Conservation (phyloP, 768 basidiomycete species). For the Suillus hirtellus region DNA sequence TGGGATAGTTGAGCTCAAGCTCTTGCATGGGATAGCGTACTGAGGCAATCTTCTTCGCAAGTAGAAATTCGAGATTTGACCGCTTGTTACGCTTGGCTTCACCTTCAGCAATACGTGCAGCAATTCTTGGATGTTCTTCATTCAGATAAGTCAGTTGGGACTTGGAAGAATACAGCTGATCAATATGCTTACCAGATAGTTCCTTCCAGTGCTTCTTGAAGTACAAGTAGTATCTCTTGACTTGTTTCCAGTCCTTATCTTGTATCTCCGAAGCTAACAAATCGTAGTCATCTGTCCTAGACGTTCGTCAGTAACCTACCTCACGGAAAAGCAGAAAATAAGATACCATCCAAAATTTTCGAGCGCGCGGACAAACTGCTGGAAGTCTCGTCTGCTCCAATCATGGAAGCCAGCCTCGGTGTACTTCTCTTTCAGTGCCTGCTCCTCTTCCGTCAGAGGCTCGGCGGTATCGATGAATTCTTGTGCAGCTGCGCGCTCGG, state of each 20-base stretch:
- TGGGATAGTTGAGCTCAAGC: conserved; percentile 91
- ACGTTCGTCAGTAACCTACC: not conserved
- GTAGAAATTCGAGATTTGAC: conserved; percentile 74
- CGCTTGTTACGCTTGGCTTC: conserved; percentile 89
- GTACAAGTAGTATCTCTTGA: conserved; percentile 74
- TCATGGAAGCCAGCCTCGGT: conserved; percentile 79
- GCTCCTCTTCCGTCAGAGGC: conserved; percentile 87
- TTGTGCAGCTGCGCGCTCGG: conserved; percentile 76
- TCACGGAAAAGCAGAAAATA: conserved; percentile 8
- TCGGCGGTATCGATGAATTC: conserved; percentile 92
- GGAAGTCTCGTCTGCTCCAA: conserved; percentile 94
- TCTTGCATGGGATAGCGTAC: conserved; percentile 95
- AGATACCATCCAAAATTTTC: conserved; percentile 80
- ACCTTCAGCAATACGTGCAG: conserved; percentile 83
- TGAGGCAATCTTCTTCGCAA: conserved; percentile 79
- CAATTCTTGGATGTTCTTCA: conserved; percentile 76
- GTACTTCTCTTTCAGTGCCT: conserved; percentile 75
- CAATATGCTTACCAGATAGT: conserved; percentile 58
- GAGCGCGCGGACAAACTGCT: conserved; percentile 81
- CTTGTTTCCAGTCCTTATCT: conserved; percentile 78
- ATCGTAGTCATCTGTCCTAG: conserved; percentile 64
- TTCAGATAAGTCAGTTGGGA: not conserved
- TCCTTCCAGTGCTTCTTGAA: conserved; percentile 92
- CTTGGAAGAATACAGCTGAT: not conserved
- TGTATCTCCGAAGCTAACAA: conserved; percentile 80